phyloP scores from a whole-genome alignment of 1,284 basidiomycete species.

The Ganoderma lingzhi region DNA sequence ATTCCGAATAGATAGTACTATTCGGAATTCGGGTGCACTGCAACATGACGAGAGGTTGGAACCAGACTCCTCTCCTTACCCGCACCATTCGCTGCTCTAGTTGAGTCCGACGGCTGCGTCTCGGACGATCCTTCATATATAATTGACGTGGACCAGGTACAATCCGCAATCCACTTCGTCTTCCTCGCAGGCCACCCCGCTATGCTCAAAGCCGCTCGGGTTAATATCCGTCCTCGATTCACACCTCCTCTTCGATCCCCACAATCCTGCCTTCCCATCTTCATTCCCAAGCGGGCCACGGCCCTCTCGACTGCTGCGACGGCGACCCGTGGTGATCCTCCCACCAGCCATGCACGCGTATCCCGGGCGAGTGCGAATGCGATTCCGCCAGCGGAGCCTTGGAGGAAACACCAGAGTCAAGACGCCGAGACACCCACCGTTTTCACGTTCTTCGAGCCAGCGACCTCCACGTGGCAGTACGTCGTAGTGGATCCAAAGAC shows the following conservation, averaged over 20 bases:
- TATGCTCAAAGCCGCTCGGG: not conserved
- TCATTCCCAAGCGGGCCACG: not conserved
- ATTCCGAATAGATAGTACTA: slow-evolving; percentile 9
- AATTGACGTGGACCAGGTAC: not conserved
- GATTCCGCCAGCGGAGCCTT: slow-evolving; percentile 36
- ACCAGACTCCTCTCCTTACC: not conserved
- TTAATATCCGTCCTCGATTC: not conserved
- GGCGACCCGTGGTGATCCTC: too few species aligned
- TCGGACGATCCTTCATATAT: not conserved
- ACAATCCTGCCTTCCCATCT: not conserved
- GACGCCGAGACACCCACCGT: slow-evolving; percentile 39
- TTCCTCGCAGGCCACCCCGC: not conserved
- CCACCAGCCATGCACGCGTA: not conserved
- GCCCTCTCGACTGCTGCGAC: not conserved
- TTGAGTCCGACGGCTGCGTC: not conserved
- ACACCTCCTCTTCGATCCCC: not conserved
- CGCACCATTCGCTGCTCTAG: not conserved
- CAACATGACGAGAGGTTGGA: slow-evolving; percentile 1
- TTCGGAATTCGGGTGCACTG: slow-evolving; percentile 29
- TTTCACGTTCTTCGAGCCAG: slow-evolving; percentile 44
- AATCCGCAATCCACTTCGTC: not conserved
- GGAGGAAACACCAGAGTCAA: slow-evolving; percentile 35
- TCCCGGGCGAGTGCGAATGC: slow-evolving; percentile 24
- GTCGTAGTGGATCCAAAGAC: slow-evolving; percentile 45
- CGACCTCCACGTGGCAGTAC: slow-evolving; percentile 49